Evolutionary conservation across 2,329 filamentous ascomycete species (phyloP).

Genomic region (Paradendryphiella salina): DNA sequence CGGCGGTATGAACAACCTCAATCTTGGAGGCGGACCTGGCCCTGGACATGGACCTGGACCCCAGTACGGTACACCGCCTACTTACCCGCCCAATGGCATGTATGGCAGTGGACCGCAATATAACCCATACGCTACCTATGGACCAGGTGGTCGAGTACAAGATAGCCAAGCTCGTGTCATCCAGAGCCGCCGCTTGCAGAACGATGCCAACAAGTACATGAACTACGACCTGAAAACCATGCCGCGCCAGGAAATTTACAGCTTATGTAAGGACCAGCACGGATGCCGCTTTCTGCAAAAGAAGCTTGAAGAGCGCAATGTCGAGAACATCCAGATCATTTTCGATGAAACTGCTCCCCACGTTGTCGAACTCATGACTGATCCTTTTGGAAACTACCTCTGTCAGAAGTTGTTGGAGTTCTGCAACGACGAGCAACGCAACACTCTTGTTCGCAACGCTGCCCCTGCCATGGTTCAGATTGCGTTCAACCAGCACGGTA

Average conservation of each 20-base stretch:
- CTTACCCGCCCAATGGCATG: conserved; percentile 30
- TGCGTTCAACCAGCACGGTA: conserved; percentile 95
- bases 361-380: conserved; percentile 95
- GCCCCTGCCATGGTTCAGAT: conserved; percentile 86
- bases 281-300: conserved; percentile 96
- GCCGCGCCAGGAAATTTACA: conserved; percentile 75
- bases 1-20: conserved; percentile 69
- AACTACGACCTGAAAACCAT: conserved; percentile 82
- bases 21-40: conserved; percentile 19
- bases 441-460: conserved; percentile 86
- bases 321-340: conserved; percentile 86
- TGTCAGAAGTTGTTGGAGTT: conserved; percentile 98
- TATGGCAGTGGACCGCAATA: conserved; percentile 30
- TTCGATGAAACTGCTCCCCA: conserved; percentile 92
- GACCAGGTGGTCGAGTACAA: conserved; percentile 57
- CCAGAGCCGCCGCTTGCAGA: conserved; percentile 72
- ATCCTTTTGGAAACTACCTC: conserved; percentile 98
- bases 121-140: conserved; percentile 45
- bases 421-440: conserved; percentile 93
- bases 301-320: conserved; percentile 88
- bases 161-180: conserved; percentile 78
- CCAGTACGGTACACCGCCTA: conserved; percentile 45
- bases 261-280: conserved; percentile 95
- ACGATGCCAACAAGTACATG: conserved; percentile 72
- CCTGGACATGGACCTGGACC: conserved; percentile 29